Base-by-base conservation (phyloP, 257 asterid species). In the Mitragyna speciosa region DNA sequence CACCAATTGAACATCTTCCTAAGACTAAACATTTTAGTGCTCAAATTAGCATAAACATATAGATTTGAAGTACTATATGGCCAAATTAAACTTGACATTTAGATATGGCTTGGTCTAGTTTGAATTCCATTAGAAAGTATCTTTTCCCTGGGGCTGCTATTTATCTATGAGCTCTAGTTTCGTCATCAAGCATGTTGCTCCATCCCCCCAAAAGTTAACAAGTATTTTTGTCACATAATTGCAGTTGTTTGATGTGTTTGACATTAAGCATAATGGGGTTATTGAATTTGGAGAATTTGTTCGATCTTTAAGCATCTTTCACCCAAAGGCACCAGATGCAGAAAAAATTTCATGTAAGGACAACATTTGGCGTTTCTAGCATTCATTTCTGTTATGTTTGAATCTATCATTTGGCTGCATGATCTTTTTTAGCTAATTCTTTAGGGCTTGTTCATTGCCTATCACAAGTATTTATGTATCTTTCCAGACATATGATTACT, bases 241-340 rank as follows among this genome's bases (percentile, higher is more conserved):
- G 79, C 79, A 76, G 79, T 28, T 93, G 82, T 93, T 93, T 82
- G 90, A 90, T 86, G 84, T 88, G 88, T 91, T 93, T 86, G 97
- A 93, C 89, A 69, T 79, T 36, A 89, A 90, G 89, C 80, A 30
- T 26, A 89, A 88, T 30, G 97, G 97, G 80, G 94, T 87, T 4
- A 93, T 93, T 72, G 97, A 89, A 78, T 93, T 93, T 72, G 95
- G 92, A 65, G 97, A 88, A 79, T 93, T 93, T 36, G 97, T 93
- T 84, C 89, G 91, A 28, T 87, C 95, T 11, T 76, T 93, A 79
- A 91, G 84, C 88, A 73, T 94, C 36, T 94, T 94, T 81, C 96
- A 92, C 80, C 98, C 98, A 8, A 86, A 83, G 51, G 95, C 96
- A 28, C 86, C 92, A 8, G 84, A 78, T 80, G 83, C 89, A 26